Base-by-base conservation (phyloP, 2,329 filamentous ascomycete species). In the Colletotrichum euphorbiae region DNA sequence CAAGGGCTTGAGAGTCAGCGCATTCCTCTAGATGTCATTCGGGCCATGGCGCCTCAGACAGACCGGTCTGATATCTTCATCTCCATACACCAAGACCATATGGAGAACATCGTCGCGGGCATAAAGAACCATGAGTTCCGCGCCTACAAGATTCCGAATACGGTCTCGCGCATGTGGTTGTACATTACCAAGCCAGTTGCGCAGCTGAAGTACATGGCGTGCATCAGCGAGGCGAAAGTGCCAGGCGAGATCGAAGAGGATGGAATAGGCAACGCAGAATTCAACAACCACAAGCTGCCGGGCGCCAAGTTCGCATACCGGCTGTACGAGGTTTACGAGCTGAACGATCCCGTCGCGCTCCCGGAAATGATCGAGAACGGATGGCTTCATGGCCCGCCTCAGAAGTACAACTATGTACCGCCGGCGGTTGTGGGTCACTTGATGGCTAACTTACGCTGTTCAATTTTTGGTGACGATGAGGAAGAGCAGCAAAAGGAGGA, bases 81-180 rank as follows among this genome's bases (percentile, higher is more conserved):
- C 60, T 83, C 83, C 13, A 79, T 88, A 3, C 77, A 82, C 40
- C 77, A 81, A 0, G 74, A 82, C 7, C 80, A 83, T 2, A 80
- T 89, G n/a, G 73, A 78, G 6, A 75, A 81, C 12, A 85, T 91
- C 38, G 71, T 84, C 9, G 75, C 80, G 9, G 83, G 87, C 2
- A 78, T 76, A 3, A 84, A 85, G 62, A 80, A 87, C 62, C 83
- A 89, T 72, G 81, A 90, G 59, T 85, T 86, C 67, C 81, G 88
- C 48, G 77, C 79, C 15, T 90, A 86, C 78, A 83, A 81, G 55
- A 82, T 91, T 21, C 86, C 87, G 2, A 74, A 79, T 3, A 80
- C 82, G 15, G 85, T 90, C 5, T 80, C 77, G 17, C 87, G 89
- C n/a, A 81, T 90, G 72, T 91, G 89, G 89, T 80, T 91, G 15